Evolutionary conservation across 225 moss, liverwort and hornwort species (phyloP), one percentile per base, ranked within the genome.

Genomic region (Rhytidiadelphus loreus): DNA sequence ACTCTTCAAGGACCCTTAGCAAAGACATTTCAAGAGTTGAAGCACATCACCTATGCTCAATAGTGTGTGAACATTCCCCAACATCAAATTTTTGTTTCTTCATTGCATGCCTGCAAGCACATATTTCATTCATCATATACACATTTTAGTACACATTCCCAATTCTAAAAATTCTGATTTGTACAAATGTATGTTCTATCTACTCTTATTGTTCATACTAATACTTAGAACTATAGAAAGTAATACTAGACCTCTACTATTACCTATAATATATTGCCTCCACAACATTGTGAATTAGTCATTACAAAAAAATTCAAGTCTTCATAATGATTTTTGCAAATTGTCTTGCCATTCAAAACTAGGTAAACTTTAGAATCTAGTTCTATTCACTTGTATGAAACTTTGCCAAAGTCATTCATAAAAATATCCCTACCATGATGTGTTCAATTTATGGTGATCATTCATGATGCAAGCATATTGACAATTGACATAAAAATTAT

Each of bases 401-500:
- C 43, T 26, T 71, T 43, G 8, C 41, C 15, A 41, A 26, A 26
- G 9, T 41, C 26, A 41, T 41, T 70, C 4, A 25, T 3, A 8
- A 39, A 2, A 70, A 14, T 25, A 70, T 41, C 1, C 7, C 39
- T 7, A 69, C 0, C 25, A 71, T 20, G 11, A 17, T 1, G 3
- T 16, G 9, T 11, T 3, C 1, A 26, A 26, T 8, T 43, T 16
- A 0, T 3, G 0, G 5, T 3, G 9, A 43, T 26, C 9, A 16
- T 43, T 8, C 1, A 2, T 71, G 1, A 16, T 43, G 16, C 5
- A 43, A 71, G 16, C 9, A 71, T 9, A 16, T 70, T 70, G 71
- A 43, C 25, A 39, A 1, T 2, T 7, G 12, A 24, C 14, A 3
- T 8, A 69, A 39, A 8, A 23, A 15, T 15, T 41, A 43, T 5